phyloP scores from a whole-genome alignment of 495 filamentous ascomycete genomes.

The Monascus purpureus region DNA sequence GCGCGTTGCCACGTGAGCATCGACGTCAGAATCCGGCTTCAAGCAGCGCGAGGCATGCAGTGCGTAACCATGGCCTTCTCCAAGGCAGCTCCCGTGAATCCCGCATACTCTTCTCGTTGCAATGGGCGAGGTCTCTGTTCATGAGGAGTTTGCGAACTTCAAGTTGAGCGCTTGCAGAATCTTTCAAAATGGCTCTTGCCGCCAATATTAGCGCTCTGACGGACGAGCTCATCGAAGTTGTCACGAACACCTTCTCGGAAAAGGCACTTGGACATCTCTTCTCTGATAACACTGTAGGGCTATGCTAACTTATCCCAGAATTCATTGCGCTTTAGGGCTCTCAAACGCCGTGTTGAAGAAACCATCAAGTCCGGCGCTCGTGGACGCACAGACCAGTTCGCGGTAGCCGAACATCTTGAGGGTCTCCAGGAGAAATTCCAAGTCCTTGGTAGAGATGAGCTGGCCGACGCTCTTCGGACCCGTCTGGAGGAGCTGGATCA shows the following conservation, averaged over 20 bases:
- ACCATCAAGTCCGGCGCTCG: constrained; percentile 40
- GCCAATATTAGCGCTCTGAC: constrained; percentile 21
- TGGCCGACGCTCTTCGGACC: constrained; percentile 59
- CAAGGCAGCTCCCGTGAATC: not conserved
- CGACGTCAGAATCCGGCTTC: too few species aligned
- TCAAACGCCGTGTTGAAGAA: constrained; percentile 17
- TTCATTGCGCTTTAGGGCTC: constrained; percentile 10
- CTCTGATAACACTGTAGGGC: constrained; percentile 12
- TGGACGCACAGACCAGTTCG: constrained; percentile 77
- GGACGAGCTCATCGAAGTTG: constrained; percentile 21
- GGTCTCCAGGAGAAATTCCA: constrained; percentile 84
- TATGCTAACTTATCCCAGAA: constrained; percentile 34
- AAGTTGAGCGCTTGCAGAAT: not conserved
- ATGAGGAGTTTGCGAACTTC: too few species aligned
- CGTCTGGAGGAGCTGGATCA: constrained; percentile 47
- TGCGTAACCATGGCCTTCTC: not conserved
- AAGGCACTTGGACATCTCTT: constrained; percentile 12
- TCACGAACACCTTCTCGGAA: constrained; percentile 13
- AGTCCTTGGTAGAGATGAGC: constrained; percentile 58
- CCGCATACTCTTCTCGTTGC: not conserved
- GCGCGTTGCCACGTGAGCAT: constrained; percentile 4
- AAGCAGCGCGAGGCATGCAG: too few species aligned
- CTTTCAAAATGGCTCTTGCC: constrained; percentile 30
- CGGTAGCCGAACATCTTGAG: constrained; percentile 53
- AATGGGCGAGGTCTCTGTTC: too few species aligned